These are phyloP conservation scores for Pyronema omphalodes DNA, from an alignment of 495 filamentous ascomycete species.

Conservation along the genomic window DNA sequence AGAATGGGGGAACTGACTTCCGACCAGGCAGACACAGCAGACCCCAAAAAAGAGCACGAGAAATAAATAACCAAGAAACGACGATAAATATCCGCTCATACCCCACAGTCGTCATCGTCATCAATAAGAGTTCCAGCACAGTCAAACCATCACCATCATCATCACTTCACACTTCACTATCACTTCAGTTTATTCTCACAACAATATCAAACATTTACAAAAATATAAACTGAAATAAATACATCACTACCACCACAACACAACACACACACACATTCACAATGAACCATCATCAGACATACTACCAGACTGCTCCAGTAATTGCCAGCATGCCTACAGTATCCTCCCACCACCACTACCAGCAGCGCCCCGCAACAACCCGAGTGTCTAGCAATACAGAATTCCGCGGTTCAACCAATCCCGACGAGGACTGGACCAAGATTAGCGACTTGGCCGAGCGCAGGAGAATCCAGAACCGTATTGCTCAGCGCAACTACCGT, in stretches of 20 bases:
- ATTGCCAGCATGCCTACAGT: conserved; percentile 12
- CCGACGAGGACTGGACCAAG: conserved; percentile 98
- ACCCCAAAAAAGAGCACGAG: not conserved
- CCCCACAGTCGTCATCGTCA: not conserved
- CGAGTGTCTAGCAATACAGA: conserved; percentile 33
- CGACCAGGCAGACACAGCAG: not conserved
- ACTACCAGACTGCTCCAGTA: conserved; percentile 14
- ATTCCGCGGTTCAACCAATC: conserved; percentile 89
- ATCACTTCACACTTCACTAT: not conserved
- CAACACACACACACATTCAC: not conserved
- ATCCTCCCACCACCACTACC: conserved; percentile 7
- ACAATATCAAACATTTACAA: too few relatives aligned
- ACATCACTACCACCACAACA: not conserved
- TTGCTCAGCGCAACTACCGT: conserved; percentile 98
- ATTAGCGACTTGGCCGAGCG: conserved; percentile 93
- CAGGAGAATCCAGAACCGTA: conserved; percentile 88
- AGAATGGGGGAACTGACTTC: too few relatives aligned
- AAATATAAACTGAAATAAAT: too few relatives aligned
- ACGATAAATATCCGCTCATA: conserved; percentile 2
- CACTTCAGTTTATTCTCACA: too few relatives aligned
- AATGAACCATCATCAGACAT: conserved; percentile 18
- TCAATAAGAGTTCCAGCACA: not conserved
- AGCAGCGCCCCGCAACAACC: not conserved
- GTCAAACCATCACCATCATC: not conserved
- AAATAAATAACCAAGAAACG: not conserved